These are phyloP conservation scores for Mycocentrospora acerina DNA, from an alignment of 2,329 filamentous ascomycete genomes.

Conservation along the genomic window DNA sequence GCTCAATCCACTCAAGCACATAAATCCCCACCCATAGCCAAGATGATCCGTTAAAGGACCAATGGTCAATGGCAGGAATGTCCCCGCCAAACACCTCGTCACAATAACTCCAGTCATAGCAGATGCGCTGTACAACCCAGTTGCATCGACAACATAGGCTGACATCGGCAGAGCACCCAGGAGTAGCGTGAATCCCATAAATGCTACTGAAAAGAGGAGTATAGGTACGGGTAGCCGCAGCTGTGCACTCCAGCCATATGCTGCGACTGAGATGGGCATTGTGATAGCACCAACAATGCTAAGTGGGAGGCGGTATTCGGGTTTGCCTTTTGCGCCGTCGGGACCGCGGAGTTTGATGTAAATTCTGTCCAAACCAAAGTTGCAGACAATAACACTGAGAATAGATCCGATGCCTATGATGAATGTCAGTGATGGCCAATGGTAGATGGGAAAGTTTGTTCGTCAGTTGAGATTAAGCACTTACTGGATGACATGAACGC, in stretches of 20 bases:
- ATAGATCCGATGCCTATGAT: conserved; percentile 50
- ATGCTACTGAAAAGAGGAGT: conserved; percentile 48
- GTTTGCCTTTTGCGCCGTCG: conserved; percentile 46
- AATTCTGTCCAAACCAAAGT: conserved; percentile 54
- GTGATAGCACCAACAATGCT: conserved; percentile 50
- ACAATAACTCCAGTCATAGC: conserved; percentile 61
- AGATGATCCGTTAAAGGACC: conserved; percentile 51
- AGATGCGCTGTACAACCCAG: conserved; percentile 58
- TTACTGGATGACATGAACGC: conserved; percentile 59
- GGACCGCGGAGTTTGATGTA: conserved; percentile 52
- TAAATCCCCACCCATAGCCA: conserved; percentile 57
- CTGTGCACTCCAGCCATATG: conserved; percentile 57
- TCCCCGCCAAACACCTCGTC: conserved; percentile 57
- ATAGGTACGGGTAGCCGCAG: conserved; percentile 45
- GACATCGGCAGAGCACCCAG: conserved; percentile 54
- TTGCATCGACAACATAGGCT: conserved; percentile 60
- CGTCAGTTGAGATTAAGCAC: conserved; percentile 6
- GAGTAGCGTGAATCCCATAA: conserved; percentile 51
- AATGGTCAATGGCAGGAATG: conserved; percentile 57
- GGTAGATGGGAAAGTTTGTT: background rate
- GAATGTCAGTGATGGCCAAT: conserved; percentile 5
- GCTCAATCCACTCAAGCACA: conserved; percentile 46
- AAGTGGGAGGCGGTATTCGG: conserved; percentile 59
- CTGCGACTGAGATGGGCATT: conserved; percentile 49
- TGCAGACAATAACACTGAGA: conserved; percentile 53